Base-by-base conservation (phyloP, 768 basidiomycete species). In the Amanita rubescens region DNA sequence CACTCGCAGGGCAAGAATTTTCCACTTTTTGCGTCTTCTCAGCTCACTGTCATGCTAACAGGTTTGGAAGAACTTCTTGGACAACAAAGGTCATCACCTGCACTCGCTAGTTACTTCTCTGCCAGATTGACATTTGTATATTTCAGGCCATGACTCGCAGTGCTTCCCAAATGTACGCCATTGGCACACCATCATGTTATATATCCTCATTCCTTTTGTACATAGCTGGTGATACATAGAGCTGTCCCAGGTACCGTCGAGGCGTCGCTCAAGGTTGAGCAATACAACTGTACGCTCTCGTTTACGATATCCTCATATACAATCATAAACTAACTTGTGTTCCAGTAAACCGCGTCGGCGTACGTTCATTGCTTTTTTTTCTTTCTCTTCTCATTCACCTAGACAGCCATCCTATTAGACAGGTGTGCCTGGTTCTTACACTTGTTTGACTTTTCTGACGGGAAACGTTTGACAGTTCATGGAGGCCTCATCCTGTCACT, bases 51-150 rank as follows among this genome's bases (percentile, higher is more conserved):
- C 42, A 45, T 14, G 19, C 34, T 24, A 19, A 37, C 62, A 87
- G 88, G 89, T 91, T 50, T 91, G 89, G 90, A 78, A 81, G 62
- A 88, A 85, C 5, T 91, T 92, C 62, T 57, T 90, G 2, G 80
- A 84, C 42, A 87, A 82, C 58, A 77, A 82, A 75, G 89, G 88
- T 84, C 30, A 69, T 39, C 24, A 20, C 12, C 17, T 30, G 30
- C 38, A 12, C 27, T 54, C 24, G 27, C 20, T 42, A 39, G 25
- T 49, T 38, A 32, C 37, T 15, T 27, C 8, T 39, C 15, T 22
- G 24, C 25, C 41, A 32, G 22, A 34, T 58, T 46, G 37, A 51
- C 24, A 49, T 58, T 4, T 62, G 37, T 22, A 35, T 51, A n/a
- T n/a, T n/a, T 54, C 64, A 90, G 89, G 90, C 5, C 90, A 92